phyloP scores from a whole-genome alignment of 306 rosid genomes.

The Casuarina equisetifolia region DNA sequence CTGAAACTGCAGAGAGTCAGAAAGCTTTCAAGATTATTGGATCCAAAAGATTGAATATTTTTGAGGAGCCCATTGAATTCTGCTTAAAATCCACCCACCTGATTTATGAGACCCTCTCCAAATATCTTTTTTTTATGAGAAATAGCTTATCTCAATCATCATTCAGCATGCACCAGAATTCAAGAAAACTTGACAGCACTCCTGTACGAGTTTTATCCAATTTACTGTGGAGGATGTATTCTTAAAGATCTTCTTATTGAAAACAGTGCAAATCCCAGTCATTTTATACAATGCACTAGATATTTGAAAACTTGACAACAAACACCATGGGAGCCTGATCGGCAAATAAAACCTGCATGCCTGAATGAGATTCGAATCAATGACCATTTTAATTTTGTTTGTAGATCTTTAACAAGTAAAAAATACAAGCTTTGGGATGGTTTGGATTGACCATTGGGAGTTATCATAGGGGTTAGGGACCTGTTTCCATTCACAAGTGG shows the following conservation, averaged over 20 bases:
- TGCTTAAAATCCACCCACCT: too few relatives aligned
- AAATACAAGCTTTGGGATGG: background rate
- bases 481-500: background rate
- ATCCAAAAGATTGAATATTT: background rate
- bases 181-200: too few relatives aligned
- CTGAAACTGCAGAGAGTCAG: background rate
- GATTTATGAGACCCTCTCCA: too few relatives aligned
- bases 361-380: background rate
- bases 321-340: background rate
- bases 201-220: too few relatives aligned
- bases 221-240: background rate
- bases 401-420: background rate
- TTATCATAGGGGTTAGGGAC: background rate
- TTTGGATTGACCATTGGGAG: background rate
- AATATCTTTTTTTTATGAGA: too few relatives aligned
- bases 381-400: background rate
- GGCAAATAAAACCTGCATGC: background rate
- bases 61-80: too few relatives aligned
- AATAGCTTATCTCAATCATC: too few relatives aligned
- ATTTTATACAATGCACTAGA: background rate
- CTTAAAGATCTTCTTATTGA: background rate
- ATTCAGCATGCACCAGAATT: too few relatives aligned
- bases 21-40: background rate
- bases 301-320: background rate
- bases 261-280: background rate